Base-by-base conservation (phyloP, 176 grass and related monocot species). In the Musa beccarii region DNA sequence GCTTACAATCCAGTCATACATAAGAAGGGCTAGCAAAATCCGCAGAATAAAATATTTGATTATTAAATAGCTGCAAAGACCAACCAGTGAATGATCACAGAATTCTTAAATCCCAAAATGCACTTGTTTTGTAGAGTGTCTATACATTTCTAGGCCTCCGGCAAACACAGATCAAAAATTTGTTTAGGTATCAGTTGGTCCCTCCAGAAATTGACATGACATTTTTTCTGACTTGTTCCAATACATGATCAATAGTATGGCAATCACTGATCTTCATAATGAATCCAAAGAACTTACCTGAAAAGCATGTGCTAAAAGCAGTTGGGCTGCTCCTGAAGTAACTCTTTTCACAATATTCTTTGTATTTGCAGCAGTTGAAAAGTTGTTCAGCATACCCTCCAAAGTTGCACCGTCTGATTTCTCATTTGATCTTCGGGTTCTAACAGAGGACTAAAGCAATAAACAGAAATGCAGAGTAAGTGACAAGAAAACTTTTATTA, bases 301-400 rank as follows among this genome's bases (percentile, higher is more conserved):
- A 81, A 93, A 97, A 0, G 90, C 85, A 84, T 97, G 90, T 50
- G 88, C 84, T 81, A 97, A 80, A 50, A 97, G 93, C 71, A 90
- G 78, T 72, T 85, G 86, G 14, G 70, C 83, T 59, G 83, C 85
- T 83, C 89, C 78, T 69, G 88, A 68, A 82, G 82, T 68, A 76
- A 90, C 83, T 75, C 84, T 97, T 88, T 89, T 97, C 51, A 70
- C 88, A 76, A 89, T 85, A 71, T 61, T 70, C 81, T 89, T 89
- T 81, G 90, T 34, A 10, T 76, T 84, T 76, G 78, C 59, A 8
- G 63, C 49, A 12, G 81, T 87, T 76, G 73, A 90, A 81, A 97
- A 93, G 66, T 72, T 83, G 86, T 61, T 83, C 51, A 97, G 80
- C 59, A 92, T 61, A 80, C 14, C 83, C 64, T 80, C 80, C 72